Conservation (phyloP, 2,329 filamentous ascomycete species). For the Nigrospora sphaerica region DNA sequence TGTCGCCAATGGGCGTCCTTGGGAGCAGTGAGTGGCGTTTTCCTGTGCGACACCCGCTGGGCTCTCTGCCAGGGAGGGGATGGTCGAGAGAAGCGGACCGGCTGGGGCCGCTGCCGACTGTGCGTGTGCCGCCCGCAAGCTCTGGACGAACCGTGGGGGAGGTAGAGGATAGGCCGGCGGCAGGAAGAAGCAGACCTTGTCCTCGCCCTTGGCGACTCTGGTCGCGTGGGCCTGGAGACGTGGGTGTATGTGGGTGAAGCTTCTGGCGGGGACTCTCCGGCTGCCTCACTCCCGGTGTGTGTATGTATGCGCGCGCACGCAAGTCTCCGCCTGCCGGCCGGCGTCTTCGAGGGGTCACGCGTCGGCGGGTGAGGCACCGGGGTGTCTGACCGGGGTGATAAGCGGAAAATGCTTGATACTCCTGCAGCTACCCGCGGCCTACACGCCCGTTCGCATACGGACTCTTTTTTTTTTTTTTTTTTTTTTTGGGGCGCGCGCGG, state of each 20-base stretch:
- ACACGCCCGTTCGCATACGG: slow-evolving; percentile 25
- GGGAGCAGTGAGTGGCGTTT: slow-evolving; percentile 24
- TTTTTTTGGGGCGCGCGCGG: slow-evolving; percentile 2
- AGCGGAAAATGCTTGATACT: slow-evolving; percentile 28
- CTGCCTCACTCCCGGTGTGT: too few relatives aligned
- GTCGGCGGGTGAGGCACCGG: slow-evolving; percentile 28
- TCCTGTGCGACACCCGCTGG: slow-evolving; percentile 22
- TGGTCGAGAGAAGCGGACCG: neutral
- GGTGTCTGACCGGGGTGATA: slow-evolving; percentile 25
- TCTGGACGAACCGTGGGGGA: too few relatives aligned
- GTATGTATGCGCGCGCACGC: too few relatives aligned
- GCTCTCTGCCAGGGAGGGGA: slow-evolving; percentile 10
- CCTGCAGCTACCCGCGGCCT: slow-evolving; percentile 27
- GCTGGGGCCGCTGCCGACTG: too few relatives aligned
- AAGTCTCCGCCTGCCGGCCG: neutral
- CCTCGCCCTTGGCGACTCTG: too few relatives aligned
- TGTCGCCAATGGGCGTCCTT: slow-evolving; percentile 24
- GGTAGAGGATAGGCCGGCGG: too few relatives aligned
- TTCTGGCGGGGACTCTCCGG: too few relatives aligned
- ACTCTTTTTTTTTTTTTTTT: neutral
- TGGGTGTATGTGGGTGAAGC: too few relatives aligned
- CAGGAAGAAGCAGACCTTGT: too few relatives aligned
- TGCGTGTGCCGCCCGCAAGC: too few relatives aligned
- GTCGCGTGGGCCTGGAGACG: too few relatives aligned
- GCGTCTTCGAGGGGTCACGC: slow-evolving; percentile 25